phyloP scores from a whole-genome alignment of 805 yeast genomes.

The Nakazawaea laoshanensis region DNA sequence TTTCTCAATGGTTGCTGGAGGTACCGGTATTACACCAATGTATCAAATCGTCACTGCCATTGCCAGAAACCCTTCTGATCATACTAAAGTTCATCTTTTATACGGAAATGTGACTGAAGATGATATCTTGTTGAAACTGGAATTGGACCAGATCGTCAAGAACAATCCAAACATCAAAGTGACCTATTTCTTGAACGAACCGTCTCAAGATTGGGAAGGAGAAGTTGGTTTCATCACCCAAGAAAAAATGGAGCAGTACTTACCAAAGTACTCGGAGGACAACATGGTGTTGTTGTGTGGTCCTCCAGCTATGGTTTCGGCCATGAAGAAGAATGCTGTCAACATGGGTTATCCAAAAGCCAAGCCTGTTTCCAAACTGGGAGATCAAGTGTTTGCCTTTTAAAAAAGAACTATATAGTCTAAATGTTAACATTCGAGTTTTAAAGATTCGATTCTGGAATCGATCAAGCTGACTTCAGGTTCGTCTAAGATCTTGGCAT shows the following conservation, averaged over 20 bases:
- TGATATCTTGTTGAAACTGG: conserved; percentile 75
- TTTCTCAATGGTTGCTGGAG: conserved; percentile 92
- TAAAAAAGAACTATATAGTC: conserved; percentile 21
- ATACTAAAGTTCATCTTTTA: conserved; percentile 63
- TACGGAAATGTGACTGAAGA: conserved; percentile 77
- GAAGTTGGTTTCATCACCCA: conserved; percentile 74
- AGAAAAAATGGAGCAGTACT: conserved; percentile 54
- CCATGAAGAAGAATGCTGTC: conserved; percentile 72
- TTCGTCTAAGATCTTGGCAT: conserved; percentile 59
- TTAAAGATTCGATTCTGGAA: conserved; percentile 36
- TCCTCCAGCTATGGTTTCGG: conserved; percentile 87
- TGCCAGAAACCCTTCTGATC: conserved; percentile 66
- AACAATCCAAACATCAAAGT: conserved; percentile 56
- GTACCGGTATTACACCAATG: conserved; percentile 96
- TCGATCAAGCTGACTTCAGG: conserved; percentile 22
- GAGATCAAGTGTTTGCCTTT: conserved; percentile 85
- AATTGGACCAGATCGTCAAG: conserved; percentile 59
- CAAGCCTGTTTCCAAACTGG: conserved; percentile 80
- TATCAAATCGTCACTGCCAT: conserved; percentile 83
- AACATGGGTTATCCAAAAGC: conserved; percentile 75
- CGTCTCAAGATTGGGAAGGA: conserved; percentile 69
- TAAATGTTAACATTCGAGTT: conserved; percentile 20
- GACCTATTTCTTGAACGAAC: conserved; percentile 67
- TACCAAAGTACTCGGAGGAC: conserved; percentile 54
- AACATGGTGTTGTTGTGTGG: conserved; percentile 81